Percentiles rank a stretch among this genome's conserved stretches.
These are phyloP conservation scores for Penicillium bialowiezense DNA, from an alignment of 495 filamentous ascomycete genomes.

Conservation along the genomic window DNA sequence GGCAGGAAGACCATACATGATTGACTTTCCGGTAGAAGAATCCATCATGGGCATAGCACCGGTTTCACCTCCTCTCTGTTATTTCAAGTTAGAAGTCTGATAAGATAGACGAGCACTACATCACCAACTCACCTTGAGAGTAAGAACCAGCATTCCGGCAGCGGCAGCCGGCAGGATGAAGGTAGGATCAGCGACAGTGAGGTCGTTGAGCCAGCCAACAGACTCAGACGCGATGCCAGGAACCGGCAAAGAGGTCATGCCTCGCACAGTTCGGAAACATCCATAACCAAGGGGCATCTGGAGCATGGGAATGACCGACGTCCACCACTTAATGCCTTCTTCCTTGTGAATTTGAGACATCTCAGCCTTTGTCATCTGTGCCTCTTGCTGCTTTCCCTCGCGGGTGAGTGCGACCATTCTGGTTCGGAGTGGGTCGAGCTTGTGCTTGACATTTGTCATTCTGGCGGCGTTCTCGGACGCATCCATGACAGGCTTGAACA, in stretches of 20 bases:
- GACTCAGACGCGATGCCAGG: slow-evolving; percentile 70
- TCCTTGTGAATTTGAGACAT: slow-evolving; percentile 45
- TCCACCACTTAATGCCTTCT: slow-evolving; percentile 52
- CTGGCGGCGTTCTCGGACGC: slow-evolving; percentile 58
- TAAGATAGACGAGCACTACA: not conserved
- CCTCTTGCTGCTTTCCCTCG: slow-evolving; percentile 37
- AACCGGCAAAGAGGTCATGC: slow-evolving; percentile 75
- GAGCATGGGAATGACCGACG: slow-evolving; percentile 54
- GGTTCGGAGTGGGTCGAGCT: slow-evolving; percentile 24
- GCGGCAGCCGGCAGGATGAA: slow-evolving; percentile 65
- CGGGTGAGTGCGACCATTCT: slow-evolving; percentile 42
- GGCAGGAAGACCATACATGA: slow-evolving; percentile 58
- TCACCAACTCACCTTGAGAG: slow-evolving; percentile 54
- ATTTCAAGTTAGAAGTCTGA: not conserved
- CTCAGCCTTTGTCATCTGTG: slow-evolving; percentile 43
- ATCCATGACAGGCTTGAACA: slow-evolving; percentile 62
- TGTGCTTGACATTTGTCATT: slow-evolving; percentile 43
- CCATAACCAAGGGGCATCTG: slow-evolving; percentile 75
- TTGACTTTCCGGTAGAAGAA: slow-evolving; percentile 37
- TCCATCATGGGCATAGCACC: slow-evolving; percentile 30
- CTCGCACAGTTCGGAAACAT: slow-evolving; percentile 70
- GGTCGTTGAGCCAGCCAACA: slow-evolving; percentile 72
- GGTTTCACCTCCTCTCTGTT: slow-evolving; percentile 54
- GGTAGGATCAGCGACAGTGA: slow-evolving; percentile 74
- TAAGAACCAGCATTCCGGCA: slow-evolving; percentile 46